Evolutionary conservation across 257 asterid species (phyloP), one percentile per base, ranked within the genome.

Genomic region (Petunia secreta): DNA sequence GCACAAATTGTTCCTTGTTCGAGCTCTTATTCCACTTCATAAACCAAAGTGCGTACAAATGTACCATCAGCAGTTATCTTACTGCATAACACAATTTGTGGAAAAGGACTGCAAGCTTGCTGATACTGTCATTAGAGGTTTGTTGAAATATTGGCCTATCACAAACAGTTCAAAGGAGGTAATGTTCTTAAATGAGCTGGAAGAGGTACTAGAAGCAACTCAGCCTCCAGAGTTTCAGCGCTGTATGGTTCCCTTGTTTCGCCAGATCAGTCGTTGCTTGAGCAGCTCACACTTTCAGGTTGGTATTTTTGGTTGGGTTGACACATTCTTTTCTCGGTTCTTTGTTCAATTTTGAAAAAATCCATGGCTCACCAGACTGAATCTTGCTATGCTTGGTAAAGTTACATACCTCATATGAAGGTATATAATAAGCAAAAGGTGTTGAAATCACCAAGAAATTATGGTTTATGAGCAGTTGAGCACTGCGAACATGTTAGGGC

Each of bases 1-100:
- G 89, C 98, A 94, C 89, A 93, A 93, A 53, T 92, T 94, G 80
- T 94, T 93, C 85, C 98, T 93, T 65, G 94, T 94, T 5, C 88
- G 97, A 50, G 95, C 92, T 6, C 97, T 94, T 81, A 91, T 94
- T 83, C 98, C 98, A 7, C 95, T 91, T 82, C 98, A 94, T 80
- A 88, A 83, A 77, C 88, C 88, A 37, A 86, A 86, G 60, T 88
- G 91, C 38, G 81, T 85, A 74, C 82, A 84, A 6, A 84, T 85
- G 89, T 87, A 87, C 79, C 89, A 87, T 68, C 90, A 87, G 83
- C 90, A 87, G 57, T 84, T 87, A 62, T 85, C 90, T 58, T 87
- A 87, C 80, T 87, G 90, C 83, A 87, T 85, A 37, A 81, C 86
- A n/a, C 89, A 85, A 73, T 87, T 85, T 74, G 89, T 87, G 64